Percentiles rank a stretch among this genome's conserved stretches.
phyloP scores from a whole-genome alignment of 2,329 filamentous ascomycete species.

The Colletotrichum scovillei region DNA sequence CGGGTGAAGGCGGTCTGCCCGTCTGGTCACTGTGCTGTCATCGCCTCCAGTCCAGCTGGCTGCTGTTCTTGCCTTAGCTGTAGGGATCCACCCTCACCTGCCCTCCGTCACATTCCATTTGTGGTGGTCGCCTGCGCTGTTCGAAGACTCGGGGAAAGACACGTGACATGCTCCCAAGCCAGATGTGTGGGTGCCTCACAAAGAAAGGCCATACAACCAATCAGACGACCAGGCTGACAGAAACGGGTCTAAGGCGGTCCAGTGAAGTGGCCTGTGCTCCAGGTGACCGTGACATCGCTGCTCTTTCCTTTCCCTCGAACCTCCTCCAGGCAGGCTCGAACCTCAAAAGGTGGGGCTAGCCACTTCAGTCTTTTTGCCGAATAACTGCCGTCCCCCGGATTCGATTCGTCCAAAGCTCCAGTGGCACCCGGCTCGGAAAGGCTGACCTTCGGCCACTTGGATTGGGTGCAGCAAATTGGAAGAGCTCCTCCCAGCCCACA shows the following conservation, averaged over 20 bases:
- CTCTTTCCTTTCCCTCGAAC: background rate
- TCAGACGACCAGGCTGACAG: constrained; percentile 12
- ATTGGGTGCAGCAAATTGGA: constrained; percentile 23
- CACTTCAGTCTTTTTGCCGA: constrained; percentile 12
- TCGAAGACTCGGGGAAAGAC: constrained; percentile 36
- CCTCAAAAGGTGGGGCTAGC: background rate
- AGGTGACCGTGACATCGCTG: constrained; percentile 25
- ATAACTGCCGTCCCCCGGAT: constrained; percentile 34
- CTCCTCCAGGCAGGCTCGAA: no score
- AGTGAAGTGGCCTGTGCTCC: constrained; percentile 26
- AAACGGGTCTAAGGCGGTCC: background rate
- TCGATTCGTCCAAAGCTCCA: constrained; percentile 26
- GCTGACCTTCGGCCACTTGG: background rate
- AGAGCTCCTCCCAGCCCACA: constrained; percentile 29
- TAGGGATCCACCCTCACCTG: constrained; percentile 10
- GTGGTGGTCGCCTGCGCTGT: background rate
- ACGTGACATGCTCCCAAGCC: constrained; percentile 12
- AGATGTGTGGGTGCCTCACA: no score
- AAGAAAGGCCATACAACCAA: background rate
- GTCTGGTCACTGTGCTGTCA: background rate
- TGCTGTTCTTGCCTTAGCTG: background rate
- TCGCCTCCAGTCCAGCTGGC: background rate
- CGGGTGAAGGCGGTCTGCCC: constrained; percentile 4
- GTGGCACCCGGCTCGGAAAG: constrained; percentile 4
- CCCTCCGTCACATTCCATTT: background rate